phyloP scores from a whole-genome alignment of 1,284 basidiomycete genomes.

The Puccinia triticina region DNA sequence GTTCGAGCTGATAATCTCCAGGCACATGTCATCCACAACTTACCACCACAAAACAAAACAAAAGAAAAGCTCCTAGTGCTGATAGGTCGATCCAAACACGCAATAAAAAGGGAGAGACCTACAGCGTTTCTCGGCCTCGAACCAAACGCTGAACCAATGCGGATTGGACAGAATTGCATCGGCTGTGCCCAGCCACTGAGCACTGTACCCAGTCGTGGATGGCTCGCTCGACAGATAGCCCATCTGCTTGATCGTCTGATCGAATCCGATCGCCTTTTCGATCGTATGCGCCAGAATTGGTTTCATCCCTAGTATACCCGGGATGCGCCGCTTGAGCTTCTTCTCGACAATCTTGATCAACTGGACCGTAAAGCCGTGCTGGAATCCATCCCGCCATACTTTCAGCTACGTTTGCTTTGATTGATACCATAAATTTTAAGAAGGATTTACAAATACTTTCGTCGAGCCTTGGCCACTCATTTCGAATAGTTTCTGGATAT shows the following conservation, averaged over 20 bases:
- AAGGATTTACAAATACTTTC: constrained; percentile 55
- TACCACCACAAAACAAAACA: neutral
- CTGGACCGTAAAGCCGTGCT: constrained; percentile 69
- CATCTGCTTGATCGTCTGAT: constrained; percentile 67
- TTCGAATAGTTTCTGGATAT: constrained; percentile 38
- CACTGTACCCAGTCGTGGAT: too few relatives aligned
- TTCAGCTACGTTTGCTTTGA: neutral
- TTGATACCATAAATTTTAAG: constrained; percentile 32
- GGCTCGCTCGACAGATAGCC: constrained; percentile 26
- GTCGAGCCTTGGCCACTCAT: constrained; percentile 29
- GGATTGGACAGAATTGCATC: constrained; percentile 77
- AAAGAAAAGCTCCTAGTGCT: neutral
- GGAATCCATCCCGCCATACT: constrained; percentile 57
- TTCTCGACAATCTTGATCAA: constrained; percentile 31
- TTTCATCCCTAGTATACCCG: constrained; percentile 74
- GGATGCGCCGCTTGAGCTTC: constrained; percentile 75
- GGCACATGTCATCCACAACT: constrained; percentile 19
- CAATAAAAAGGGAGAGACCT: neutral
- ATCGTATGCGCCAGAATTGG: constrained; percentile 91
- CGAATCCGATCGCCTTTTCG: constrained; percentile 86
- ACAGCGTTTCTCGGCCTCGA: constrained; percentile 71
- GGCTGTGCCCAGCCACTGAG: constrained; percentile 64
- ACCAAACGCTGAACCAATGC: constrained; percentile 88
- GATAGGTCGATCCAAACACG: neutral
- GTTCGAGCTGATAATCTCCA: constrained; percentile 21